Base-by-base conservation (phyloP, 805 yeast species). In the Jamesozyma hellenica region DNA sequence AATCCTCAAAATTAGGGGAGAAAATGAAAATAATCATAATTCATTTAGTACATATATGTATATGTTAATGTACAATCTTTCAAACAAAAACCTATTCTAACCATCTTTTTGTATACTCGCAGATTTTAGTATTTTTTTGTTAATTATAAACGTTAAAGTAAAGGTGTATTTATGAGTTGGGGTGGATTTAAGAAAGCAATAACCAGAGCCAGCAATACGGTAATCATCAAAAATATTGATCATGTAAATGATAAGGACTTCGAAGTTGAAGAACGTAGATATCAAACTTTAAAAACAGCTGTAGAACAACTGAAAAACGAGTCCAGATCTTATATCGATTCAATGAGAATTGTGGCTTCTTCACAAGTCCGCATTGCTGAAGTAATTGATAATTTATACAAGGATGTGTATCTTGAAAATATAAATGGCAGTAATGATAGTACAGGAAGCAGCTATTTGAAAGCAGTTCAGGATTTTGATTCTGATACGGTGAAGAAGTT, bases 171-270 rank as follows among this genome's bases (percentile, higher is more conserved):
- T 14, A 83, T 88, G 97, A 82, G 95, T 54, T 88, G 98, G 98
- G 78, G 74, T 26, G 98, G 98, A 36, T 88, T 90, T 63, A 92
- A 90, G 65, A 90, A 90, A 66, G 97, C 97, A 6, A 78, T 90
- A 23, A 82, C 79, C 56, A 75, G 97, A 58, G 96, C 96, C 40
- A 94, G 96, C 10, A 81, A 83, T 32, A 72, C 90, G 49, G 75
- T 72, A 23, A 54, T 72, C 41, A 71, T 74, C 16, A 74, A 71
- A 52, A 60, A 73, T 36, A 68, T 77, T 1, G 95, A 85, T 58
- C 79, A 77, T 57, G 76, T 84, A 5, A 74, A 71, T 42, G 94
- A 84, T 58, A 80, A 79, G 56, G 90, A 81, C 44, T 84, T 73
- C 52, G 94, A 85, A 50, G 71, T 79, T 18, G 96, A 90, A 63